A percentile compares a stretch with the other conserved stretches of the same genome.
Conservation (phyloP, 2,329 filamentous ascomycete genomes). For the Fusarium sp. region DNA sequence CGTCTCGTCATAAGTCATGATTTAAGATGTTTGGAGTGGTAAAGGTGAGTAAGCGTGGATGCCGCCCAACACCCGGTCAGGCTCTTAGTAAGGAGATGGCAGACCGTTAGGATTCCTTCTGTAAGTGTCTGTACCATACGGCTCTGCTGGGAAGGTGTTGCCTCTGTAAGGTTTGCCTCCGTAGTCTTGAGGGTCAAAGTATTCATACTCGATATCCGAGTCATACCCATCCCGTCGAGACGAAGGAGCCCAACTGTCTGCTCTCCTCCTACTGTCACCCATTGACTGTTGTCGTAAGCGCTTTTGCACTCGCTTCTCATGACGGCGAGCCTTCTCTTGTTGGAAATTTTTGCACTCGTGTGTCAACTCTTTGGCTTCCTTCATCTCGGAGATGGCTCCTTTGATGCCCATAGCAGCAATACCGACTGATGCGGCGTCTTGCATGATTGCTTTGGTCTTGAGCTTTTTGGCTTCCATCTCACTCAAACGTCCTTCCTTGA, state of each 20-base stretch:
- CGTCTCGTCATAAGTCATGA: conserved; percentile 42
- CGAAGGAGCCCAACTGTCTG: conserved; percentile 56
- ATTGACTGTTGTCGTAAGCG: conserved; percentile 39
- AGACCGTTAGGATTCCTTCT: conserved; percentile 41
- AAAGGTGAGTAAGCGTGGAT: background rate
- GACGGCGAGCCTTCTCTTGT: conserved; percentile 59
- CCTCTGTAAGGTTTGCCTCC: conserved; percentile 47
- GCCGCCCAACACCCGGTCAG: background rate
- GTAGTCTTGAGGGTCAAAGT: conserved; percentile 54
- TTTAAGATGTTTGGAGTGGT: conserved; percentile 7
- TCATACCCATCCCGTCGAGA: conserved; percentile 54
- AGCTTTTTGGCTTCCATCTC: conserved; percentile 63
- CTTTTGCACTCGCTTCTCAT: conserved; percentile 57
- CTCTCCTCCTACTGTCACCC: conserved; percentile 51
- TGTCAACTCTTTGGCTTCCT: conserved; percentile 61
- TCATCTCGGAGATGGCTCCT: conserved; percentile 64
- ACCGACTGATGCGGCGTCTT: conserved; percentile 67
- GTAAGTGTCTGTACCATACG: conserved; percentile 27
- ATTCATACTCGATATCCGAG: conserved; percentile 50
- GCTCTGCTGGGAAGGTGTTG: conserved; percentile 29
- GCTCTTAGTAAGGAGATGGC: conserved; percentile 44
- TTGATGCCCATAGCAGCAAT: conserved; percentile 67
- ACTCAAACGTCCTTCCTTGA: conserved; percentile 62
- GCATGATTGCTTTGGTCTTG: conserved; percentile 64
- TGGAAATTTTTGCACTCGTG: conserved; percentile 61